These are phyloP conservation scores for Lycium barbarum DNA, from an alignment of 257 asterid genomes.

Conservation along the genomic window DNA sequence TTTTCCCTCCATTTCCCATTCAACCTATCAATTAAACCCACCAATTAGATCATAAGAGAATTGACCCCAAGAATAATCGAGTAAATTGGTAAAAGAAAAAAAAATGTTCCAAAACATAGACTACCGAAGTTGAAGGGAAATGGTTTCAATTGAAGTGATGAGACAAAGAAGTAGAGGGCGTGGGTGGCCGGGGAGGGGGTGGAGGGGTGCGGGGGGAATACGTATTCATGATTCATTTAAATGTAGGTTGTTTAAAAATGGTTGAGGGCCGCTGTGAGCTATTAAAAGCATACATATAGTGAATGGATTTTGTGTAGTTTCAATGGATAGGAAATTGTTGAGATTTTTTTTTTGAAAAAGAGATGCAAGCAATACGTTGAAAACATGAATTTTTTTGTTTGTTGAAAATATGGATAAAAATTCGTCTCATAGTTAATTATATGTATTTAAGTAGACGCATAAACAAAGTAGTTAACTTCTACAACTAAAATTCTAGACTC, in stretches of 20 bases:
- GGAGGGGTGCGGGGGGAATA: neutral
- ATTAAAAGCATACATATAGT: neutral
- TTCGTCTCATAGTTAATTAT: too few relatives aligned
- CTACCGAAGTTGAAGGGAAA: neutral
- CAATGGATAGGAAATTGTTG: constrained; percentile 6
- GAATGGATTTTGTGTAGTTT: neutral
- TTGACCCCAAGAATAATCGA: too few relatives aligned
- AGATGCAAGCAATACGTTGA: neutral
- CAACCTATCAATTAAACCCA: too few relatives aligned
- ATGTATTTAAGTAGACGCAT: neutral
- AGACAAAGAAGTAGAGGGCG: neutral
- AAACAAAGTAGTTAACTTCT: neutral
- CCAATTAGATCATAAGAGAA: too few relatives aligned
- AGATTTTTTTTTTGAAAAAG: neutral
- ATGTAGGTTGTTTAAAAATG: constrained; percentile 1
- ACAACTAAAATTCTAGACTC: neutral
- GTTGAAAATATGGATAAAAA: neutral
- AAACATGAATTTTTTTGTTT: neutral
- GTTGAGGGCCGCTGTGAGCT: constrained; percentile 11
- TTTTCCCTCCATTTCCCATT: too few relatives aligned
- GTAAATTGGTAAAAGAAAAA: neutral
- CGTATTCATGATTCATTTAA: constrained; percentile 40
- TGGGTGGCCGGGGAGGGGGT: too few relatives aligned
- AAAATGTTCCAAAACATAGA: neutral
- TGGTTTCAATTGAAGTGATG: neutral